phyloP scores from a whole-genome alignment of 2,329 filamentous ascomycete genomes.

The Epichloe uncinata region DNA sequence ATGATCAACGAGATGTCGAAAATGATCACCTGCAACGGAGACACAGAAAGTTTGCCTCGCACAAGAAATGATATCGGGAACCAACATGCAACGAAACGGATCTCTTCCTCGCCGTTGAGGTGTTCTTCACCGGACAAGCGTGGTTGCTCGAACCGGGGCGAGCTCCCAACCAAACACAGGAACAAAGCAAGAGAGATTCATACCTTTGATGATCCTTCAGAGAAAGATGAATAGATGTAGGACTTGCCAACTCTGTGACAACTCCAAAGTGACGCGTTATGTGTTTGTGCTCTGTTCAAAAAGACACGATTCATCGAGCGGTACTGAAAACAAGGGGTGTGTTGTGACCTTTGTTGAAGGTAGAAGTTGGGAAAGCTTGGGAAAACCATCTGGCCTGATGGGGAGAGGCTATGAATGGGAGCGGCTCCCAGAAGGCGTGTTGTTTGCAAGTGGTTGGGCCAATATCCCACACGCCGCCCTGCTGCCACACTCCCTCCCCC shows the following conservation, averaged over 20 bases:
- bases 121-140: not conserved
- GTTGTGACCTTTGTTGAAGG: not conserved
- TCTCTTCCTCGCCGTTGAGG: not conserved
- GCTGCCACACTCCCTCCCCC: not conserved
- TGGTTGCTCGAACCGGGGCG: not conserved
- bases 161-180: not conserved
- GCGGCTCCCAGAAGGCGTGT: not conserved
- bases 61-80: not conserved
- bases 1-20: not conserved
- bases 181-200: not conserved
- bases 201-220: not conserved
- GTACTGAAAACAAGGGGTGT: not conserved
- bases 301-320: slow-evolving; percentile 1
- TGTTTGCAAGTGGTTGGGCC: not conserved
- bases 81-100: not conserved
- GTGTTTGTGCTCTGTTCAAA: not conserved
- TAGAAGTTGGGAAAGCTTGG: not conserved
- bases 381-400: not conserved
- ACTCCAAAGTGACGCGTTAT: not conserved
- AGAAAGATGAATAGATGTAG: not conserved
- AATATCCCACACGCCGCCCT: not conserved
- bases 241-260: not conserved
- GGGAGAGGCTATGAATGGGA: not conserved
- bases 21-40: not conserved
- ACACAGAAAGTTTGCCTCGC: not conserved